Evolutionary conservation across 2,329 filamentous ascomycete species (phyloP).

Genomic region (Aotearoamyces nothofagi): DNA sequence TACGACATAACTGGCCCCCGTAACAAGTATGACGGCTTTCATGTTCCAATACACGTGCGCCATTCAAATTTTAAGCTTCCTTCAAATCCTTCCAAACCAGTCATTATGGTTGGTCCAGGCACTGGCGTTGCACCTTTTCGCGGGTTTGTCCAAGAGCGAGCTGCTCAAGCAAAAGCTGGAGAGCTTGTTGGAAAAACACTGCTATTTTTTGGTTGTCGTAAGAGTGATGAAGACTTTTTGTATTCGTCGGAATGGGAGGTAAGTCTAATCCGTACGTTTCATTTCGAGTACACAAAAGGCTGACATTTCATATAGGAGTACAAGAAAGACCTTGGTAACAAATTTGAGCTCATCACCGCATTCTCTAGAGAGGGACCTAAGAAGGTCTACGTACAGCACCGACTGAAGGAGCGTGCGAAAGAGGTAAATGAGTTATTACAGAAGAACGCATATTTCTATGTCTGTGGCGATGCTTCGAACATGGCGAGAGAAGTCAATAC

Average conservation of each 20-base stretch:
- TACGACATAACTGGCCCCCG: conserved; percentile 81
- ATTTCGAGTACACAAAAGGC: conserved; percentile 6
- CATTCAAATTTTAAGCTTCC: conserved; percentile 99
- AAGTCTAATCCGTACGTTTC: conserved; percentile 29
- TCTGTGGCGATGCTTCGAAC: conserved; percentile 93
- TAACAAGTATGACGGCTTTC: conserved; percentile 94
- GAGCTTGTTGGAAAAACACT: conserved; percentile 74
- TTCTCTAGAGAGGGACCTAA: conserved; percentile 80
- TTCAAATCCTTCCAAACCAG: conserved; percentile 81
- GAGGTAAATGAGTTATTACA: conserved; percentile 78
- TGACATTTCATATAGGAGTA: conserved; percentile 45
- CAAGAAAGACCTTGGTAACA: conserved; percentile 69
- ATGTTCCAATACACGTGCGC: conserved; percentile 87
- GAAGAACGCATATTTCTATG: conserved; percentile 88
- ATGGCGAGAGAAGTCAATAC: conserved; percentile 92
- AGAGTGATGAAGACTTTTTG: conserved; percentile 75
- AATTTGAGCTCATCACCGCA: conserved; percentile 79
- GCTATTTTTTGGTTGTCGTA: conserved; percentile 92
- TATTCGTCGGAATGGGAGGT: conserved; percentile 90
- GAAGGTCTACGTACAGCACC: conserved; percentile 96
- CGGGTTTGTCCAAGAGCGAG: conserved; percentile 86
- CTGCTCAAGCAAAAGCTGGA: conserved; percentile 65
- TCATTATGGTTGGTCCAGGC: conserved; percentile 93
- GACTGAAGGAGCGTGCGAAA: conserved; percentile 66
- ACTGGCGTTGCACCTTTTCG: conserved; percentile 96